These are phyloP conservation scores for Penicillium mononematosum DNA, from an alignment of 495 filamentous ascomycete species.

Conservation along the genomic window DNA sequence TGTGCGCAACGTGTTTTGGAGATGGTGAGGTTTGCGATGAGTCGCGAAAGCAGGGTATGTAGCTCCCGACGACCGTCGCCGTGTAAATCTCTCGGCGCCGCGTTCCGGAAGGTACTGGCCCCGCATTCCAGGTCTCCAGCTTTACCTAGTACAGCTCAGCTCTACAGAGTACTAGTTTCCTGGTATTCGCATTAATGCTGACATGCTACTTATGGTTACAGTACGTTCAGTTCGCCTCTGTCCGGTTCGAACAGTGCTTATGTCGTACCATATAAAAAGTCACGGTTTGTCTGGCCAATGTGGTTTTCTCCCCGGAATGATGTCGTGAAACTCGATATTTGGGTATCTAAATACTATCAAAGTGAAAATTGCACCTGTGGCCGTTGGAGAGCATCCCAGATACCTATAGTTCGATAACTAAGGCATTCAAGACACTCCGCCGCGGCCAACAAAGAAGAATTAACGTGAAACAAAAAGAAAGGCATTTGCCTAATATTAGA, in stretches of 20 bases:
- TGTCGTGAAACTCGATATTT: conserved; percentile 4
- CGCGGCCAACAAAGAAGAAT: neutral
- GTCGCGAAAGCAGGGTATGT: neutral
- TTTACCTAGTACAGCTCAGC: neutral
- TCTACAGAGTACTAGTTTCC: neutral
- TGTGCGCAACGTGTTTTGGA: neutral
- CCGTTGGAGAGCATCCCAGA: neutral
- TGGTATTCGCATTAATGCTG: neutral
- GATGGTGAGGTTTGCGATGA: neutral
- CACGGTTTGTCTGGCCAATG: neutral
- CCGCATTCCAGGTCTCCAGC: neutral
- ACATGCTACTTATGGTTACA: neutral
- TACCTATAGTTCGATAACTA: neutral
- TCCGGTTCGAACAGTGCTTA: neutral
- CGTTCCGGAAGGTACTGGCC: neutral
- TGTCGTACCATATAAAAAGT: neutral
- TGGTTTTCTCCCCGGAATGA: neutral
- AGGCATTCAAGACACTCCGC: neutral
- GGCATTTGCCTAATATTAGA: conserved; percentile 12
- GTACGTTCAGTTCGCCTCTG: neutral
- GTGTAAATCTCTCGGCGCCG: neutral
- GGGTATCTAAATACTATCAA: conserved; percentile 19
- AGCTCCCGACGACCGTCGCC: neutral
- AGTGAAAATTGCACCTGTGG: neutral
- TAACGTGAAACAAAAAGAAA: neutral